Evolutionary conservation across 1,284 basidiomycete genomes (phyloP).

Genomic region (Microstroma glucosiphilum): DNA sequence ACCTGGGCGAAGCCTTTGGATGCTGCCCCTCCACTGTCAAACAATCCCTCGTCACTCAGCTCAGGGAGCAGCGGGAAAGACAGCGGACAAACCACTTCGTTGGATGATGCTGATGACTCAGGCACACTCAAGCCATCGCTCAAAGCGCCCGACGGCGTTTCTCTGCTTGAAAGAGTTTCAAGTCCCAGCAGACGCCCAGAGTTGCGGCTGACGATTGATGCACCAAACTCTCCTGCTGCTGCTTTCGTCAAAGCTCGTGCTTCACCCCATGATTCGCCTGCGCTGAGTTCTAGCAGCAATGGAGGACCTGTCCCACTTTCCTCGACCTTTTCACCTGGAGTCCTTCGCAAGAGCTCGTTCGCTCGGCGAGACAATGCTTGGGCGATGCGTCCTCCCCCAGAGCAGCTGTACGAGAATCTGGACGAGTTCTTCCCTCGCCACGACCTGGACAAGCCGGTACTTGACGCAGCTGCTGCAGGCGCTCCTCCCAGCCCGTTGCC

Average conservation of each 20-base stretch:
- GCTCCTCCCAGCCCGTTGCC: conserved; percentile 60
- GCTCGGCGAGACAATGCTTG: conserved; percentile 46
- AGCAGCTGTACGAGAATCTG: conserved; percentile 86
- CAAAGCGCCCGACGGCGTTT: conserved; percentile 12
- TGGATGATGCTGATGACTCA: conserved; percentile 15
- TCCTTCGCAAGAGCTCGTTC: conserved; percentile 37
- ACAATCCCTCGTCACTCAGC: conserved; percentile 8
- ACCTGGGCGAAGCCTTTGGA: conserved; percentile 47
- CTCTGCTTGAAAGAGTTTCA: background rate
- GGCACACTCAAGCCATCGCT: conserved; percentile 20
- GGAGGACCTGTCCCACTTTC: background rate
- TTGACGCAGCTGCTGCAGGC: conserved; percentile 64
- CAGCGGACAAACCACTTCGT: background rate
- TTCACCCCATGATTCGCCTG: background rate
- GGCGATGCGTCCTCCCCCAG: conserved; percentile 76
- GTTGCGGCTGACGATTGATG: conserved; percentile 36
- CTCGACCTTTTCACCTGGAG: background rate
- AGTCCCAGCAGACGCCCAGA: conserved; percentile 31
- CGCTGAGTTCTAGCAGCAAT: background rate
- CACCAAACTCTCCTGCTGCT: background rate
- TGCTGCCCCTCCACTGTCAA: conserved; percentile 12
- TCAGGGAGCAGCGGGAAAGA: too few relatives aligned
- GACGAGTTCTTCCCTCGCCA: conserved; percentile 94
- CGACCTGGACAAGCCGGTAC: conserved; percentile 90
- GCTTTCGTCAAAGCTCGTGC: background rate